phyloP scores from a whole-genome alignment of 2,329 filamentous ascomycete species.

The Trichoderma lentiforme region DNA sequence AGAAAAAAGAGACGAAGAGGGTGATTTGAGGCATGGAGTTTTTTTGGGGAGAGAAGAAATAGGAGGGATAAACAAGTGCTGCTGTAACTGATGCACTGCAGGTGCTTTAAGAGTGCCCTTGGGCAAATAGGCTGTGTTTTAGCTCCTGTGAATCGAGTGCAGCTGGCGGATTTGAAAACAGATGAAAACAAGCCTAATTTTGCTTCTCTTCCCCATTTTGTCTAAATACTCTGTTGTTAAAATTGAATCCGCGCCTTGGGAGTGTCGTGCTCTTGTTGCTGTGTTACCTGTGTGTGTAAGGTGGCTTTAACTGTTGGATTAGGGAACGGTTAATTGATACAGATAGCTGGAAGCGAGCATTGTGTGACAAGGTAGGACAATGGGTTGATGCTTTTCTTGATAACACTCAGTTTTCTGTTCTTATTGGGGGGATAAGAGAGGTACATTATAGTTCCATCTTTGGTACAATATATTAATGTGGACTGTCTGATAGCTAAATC shows the following conservation, averaged over 20 bases:
- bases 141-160: not conserved
- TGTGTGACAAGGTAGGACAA: not conserved
- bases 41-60: not conserved
- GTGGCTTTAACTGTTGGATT: not conserved
- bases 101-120: not conserved
- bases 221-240: not conserved
- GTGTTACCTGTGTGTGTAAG: not conserved
- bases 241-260: not conserved
- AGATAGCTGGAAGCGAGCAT: not conserved
- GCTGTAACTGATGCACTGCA: not conserved
- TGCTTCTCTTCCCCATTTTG: not conserved
- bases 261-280: not conserved
- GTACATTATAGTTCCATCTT: not conserved
- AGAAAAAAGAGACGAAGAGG: not conserved
- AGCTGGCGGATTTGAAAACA: not conserved
- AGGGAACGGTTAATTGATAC: not conserved
- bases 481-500: not conserved
- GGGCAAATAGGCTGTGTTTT: not conserved
- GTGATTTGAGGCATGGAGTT: not conserved
- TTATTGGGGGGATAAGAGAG: not conserved
- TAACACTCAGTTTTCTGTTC: not conserved
- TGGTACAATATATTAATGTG: not conserved
- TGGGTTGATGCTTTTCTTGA: not conserved
- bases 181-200: not conserved
- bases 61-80: not conserved